These are phyloP conservation scores for Solanum okadae DNA, from an alignment of 257 asterid species.

Conservation along the genomic window DNA sequence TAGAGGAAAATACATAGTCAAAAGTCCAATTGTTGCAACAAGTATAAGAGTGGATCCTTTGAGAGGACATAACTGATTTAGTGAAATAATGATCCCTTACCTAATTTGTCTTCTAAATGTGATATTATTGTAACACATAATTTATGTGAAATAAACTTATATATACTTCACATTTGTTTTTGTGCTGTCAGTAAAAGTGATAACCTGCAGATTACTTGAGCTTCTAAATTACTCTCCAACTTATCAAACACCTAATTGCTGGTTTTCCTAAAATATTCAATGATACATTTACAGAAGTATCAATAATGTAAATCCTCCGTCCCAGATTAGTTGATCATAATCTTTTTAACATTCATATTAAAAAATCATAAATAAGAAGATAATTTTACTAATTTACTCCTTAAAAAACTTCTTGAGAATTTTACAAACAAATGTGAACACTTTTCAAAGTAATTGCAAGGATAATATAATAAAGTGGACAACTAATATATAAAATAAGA, in stretches of 20 bases:
- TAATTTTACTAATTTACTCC: too few species aligned
- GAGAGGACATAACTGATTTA: not conserved
- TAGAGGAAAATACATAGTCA: slow-evolving; percentile 30
- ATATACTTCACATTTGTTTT: not conserved
- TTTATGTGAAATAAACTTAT: not conserved
- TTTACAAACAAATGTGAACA: too few species aligned
- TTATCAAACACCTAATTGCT: not conserved
- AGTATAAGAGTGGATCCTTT: slow-evolving; percentile 5
- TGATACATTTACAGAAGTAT: not conserved
- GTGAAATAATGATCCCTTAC: not conserved
- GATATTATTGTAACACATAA: not conserved
- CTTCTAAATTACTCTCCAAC: not conserved
- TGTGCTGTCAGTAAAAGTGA: not conserved
- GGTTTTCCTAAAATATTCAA: not conserved
- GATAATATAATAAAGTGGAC: fast-evolving
- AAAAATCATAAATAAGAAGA: too few species aligned
- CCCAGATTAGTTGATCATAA: not conserved
- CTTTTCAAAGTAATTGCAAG: too few species aligned
- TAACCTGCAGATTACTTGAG: not conserved
- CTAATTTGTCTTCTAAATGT: not conserved
- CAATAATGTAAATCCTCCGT: not conserved
- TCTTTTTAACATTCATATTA: too few species aligned
- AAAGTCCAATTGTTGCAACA: slow-evolving; percentile 58
- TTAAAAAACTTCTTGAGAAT: too few species aligned
- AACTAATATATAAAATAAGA: fast-evolving